These are phyloP conservation scores for Podospora sp. DNA, from an alignment of 495 filamentous ascomycete genomes.

Conservation along the genomic window DNA sequence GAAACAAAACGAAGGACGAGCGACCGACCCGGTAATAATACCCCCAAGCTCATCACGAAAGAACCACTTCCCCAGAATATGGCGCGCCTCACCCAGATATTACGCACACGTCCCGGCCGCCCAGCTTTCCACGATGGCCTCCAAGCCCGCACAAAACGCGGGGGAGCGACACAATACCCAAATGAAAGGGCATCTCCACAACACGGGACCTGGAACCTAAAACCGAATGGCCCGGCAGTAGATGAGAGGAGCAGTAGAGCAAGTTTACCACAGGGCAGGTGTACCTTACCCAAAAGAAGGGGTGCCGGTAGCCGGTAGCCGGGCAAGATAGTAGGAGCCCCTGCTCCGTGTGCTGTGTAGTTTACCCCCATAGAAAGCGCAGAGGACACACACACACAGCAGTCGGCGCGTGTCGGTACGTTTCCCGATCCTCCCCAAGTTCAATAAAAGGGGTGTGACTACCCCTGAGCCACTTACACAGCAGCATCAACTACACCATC, in stretches of 20 bases:
- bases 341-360: no score
- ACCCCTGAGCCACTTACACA: no score
- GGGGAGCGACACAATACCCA: constrained; percentile 8
- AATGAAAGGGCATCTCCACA: constrained; percentile 9
- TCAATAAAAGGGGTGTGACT: no score
- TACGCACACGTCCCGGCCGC: neutral
- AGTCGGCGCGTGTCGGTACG: neutral
- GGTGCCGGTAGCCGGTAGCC: neutral
- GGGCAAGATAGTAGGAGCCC: neutral
- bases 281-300: neutral
- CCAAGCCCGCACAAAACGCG: constrained; percentile 2
- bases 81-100: constrained; percentile 2
- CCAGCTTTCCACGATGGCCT: neutral
- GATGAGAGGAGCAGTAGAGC: constrained; percentile 5
- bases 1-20: neutral
- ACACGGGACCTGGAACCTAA: constrained; percentile 1
- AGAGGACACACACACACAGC: no score
- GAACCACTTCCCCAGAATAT: neutral
- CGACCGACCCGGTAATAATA: neutral
- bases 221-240: constrained; percentile 17
- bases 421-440: no score
- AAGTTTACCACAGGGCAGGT: no score
- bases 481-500: no score
- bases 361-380: neutral
- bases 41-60: neutral